Conservation (phyloP, 805 yeast species). For the Ogataea henricii region DNA sequence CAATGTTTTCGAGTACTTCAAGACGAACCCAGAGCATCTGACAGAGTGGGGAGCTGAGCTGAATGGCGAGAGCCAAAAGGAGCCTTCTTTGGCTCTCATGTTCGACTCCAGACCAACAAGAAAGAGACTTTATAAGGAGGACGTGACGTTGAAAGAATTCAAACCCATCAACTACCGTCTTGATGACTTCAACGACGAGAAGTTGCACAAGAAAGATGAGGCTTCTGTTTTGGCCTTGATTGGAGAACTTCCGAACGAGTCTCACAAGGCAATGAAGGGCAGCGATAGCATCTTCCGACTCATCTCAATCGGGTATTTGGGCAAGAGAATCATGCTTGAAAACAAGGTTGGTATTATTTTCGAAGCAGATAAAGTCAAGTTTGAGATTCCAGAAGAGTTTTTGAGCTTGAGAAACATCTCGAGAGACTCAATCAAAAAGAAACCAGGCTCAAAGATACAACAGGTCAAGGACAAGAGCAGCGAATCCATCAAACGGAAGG, state of each 20-base stretch:
- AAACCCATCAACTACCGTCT: slow-evolving; percentile 53
- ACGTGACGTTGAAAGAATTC: slow-evolving; percentile 62
- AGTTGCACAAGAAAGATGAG: slow-evolving; percentile 40
- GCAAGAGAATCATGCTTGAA: slow-evolving; percentile 29
- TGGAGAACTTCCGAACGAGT: slow-evolving; percentile 34
- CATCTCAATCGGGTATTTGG: slow-evolving; percentile 36
- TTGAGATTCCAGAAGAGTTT: slow-evolving; percentile 17
- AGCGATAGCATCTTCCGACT: slow-evolving; percentile 38
- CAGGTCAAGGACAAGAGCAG: neutral
- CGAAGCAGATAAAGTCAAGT: slow-evolving; percentile 18
- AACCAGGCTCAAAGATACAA: neutral
- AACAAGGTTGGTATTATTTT: slow-evolving; percentile 35
- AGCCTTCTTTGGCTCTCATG: slow-evolving; percentile 7
- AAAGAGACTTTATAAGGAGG: slow-evolving; percentile 61
- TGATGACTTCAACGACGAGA: slow-evolving; percentile 62
- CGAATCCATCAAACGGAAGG: neutral
- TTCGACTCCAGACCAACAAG: slow-evolving; percentile 44
- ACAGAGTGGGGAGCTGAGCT: slow-evolving; percentile 7
- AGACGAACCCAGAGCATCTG: slow-evolving; percentile 10
- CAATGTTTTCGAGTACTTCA: slow-evolving; percentile 19
- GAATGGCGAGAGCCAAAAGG: slow-evolving; percentile 1
- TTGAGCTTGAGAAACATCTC: neutral
- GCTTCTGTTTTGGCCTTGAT: slow-evolving; percentile 33
- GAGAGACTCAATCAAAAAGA: neutral
- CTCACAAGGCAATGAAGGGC: slow-evolving; percentile 29